Percentiles rank a stretch among this genome's conserved stretches.
phyloP scores from a whole-genome alignment of 2,329 filamentous ascomycete species.

The Arachnomyces sp. region DNA sequence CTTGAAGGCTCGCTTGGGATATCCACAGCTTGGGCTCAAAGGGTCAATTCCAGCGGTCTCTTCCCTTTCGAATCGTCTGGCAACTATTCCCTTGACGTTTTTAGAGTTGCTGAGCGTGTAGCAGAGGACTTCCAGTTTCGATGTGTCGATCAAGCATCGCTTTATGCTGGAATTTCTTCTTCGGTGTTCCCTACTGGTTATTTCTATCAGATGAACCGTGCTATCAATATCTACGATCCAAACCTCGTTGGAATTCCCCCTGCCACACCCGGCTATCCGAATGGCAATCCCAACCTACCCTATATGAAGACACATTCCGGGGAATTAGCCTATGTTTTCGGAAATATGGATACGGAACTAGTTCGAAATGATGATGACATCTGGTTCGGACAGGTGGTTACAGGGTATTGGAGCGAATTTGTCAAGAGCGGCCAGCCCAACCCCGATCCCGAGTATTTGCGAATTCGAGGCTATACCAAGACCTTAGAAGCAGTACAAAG shows the following conservation, averaged over 20 bases:
- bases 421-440: constrained; percentile 45
- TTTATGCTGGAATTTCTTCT: constrained; percentile 41
- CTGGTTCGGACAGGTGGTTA: constrained; percentile 37
- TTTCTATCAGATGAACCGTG: constrained; percentile 55
- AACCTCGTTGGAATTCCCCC: constrained; percentile 46
- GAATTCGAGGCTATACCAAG: constrained; percentile 39
- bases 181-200: constrained; percentile 44
- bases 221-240: constrained; percentile 47
- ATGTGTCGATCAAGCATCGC: constrained; percentile 54
- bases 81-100: constrained; percentile 49
- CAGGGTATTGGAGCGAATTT: constrained; percentile 45
- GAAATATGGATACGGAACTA: constrained; percentile 24
- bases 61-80: constrained; percentile 45
- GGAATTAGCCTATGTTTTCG: constrained; percentile 49
- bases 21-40: constrained; percentile 33
- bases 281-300: constrained; percentile 45
- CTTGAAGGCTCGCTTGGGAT: constrained; percentile 42
- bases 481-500: constrained; percentile 28
- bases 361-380: constrained; percentile 42
- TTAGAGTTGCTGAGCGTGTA: constrained; percentile 48
- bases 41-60: constrained; percentile 38
- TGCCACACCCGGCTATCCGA: constrained; percentile 26
- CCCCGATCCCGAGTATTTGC: constrained; percentile 37
- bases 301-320: constrained; percentile 24
- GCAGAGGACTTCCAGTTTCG: constrained; percentile 54